Conservation (phyloP, 2,329 filamentous ascomycete genomes). For the Colletotrichum filicis region DNA sequence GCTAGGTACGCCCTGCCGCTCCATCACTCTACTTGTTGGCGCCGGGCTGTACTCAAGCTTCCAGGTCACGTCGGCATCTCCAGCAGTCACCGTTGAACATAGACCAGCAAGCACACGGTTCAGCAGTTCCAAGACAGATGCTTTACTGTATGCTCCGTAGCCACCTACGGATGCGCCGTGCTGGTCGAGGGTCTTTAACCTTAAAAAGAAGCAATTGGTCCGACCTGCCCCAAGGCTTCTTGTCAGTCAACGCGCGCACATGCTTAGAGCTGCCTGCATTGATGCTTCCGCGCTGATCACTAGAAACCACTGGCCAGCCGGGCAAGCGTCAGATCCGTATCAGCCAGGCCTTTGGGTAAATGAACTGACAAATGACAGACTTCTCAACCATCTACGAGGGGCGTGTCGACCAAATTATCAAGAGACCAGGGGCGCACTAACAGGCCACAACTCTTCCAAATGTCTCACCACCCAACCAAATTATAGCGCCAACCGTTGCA, state of each 20-base stretch:
- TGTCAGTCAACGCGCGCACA: neutral
- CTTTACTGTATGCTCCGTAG: neutral
- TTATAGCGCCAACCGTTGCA: slow-evolving; percentile 26
- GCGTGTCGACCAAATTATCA: slow-evolving; percentile 10
- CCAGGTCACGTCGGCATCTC: neutral
- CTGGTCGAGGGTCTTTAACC: neutral
- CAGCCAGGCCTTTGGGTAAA: neutral
- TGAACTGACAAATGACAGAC: neutral
- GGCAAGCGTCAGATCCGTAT: neutral
- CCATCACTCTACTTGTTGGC: slow-evolving; percentile 4
- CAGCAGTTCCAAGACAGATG: slow-evolving; percentile 15
- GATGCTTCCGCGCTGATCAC: neutral
- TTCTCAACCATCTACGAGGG: neutral
- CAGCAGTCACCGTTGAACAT: neutral
- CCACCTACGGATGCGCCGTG: neutral
- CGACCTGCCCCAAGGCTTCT: neutral
- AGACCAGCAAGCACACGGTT: slow-evolving; percentile 24
- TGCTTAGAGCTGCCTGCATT: neutral
- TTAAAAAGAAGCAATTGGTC: neutral
- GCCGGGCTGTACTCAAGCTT: neutral
- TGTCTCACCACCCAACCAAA: slow-evolving; percentile 17
- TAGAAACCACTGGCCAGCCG: neutral
- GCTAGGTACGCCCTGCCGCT: neutral
- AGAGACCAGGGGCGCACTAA: slow-evolving; percentile 20
- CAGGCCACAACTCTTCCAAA: neutral